These are phyloP conservation scores for Lasiosphaeris hirsuta DNA, from an alignment of 495 filamentous ascomycete genomes.

Conservation along the genomic window DNA sequence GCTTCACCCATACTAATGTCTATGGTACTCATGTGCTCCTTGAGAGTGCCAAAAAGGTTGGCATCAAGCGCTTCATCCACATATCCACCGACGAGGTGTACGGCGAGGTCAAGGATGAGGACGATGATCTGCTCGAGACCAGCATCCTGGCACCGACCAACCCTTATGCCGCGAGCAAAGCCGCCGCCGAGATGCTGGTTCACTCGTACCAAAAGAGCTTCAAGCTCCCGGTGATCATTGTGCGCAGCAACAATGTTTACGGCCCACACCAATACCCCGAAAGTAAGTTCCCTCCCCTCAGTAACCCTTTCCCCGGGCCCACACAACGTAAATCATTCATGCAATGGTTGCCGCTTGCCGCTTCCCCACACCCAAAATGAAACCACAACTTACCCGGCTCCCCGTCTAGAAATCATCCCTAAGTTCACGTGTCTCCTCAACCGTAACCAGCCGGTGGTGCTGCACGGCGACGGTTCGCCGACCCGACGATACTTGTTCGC, in stretches of 20 bases:
- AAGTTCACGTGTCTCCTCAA: conserved; percentile 67
- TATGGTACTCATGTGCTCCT: conserved; percentile 70
- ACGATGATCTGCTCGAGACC: conserved; percentile 58
- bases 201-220: conserved; percentile 70
- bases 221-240: conserved; percentile 66
- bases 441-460: conserved; percentile 52
- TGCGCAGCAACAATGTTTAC: conserved; percentile 76
- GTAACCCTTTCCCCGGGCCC: not conserved
- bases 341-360: too few relatives aligned
- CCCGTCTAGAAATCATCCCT: conserved; percentile 63
- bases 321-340: not conserved
- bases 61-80: conserved; percentile 65
- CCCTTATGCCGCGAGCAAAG: conserved; percentile 74
- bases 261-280: conserved; percentile 77
- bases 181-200: conserved; percentile 78
- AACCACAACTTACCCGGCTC: too few relatives aligned
- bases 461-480: conserved; percentile 68
- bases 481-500: conserved; percentile 68
- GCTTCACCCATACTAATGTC: conserved; percentile 69
- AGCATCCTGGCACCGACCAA: conserved; percentile 67
- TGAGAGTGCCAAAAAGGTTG: conserved; percentile 61
- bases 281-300: conserved; percentile 47
- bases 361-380: too few relatives aligned
- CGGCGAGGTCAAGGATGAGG: conserved; percentile 63
- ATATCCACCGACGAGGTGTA: conserved; percentile 78